Evolutionary conservation across 2,329 filamentous ascomycete species (phyloP).

Genomic region (Chrysosporium keratinophilum): DNA sequence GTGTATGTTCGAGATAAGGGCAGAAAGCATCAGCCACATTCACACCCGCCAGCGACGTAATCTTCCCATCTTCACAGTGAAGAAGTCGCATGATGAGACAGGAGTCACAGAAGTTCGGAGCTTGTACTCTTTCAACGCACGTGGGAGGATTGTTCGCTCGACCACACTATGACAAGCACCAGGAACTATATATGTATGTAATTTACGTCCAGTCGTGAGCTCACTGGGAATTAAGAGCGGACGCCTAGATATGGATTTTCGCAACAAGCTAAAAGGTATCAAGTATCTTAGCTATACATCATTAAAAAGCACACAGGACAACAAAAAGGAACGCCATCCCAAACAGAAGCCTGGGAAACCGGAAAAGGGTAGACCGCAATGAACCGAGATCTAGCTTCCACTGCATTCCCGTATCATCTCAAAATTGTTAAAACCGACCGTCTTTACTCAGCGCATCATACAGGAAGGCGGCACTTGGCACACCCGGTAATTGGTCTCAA

Average conservation of each 20-base stretch:
- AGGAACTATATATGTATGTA: too few relatives aligned
- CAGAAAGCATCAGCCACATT: too few relatives aligned
- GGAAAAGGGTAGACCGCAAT: conserved; percentile 16
- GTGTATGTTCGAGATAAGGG: too few relatives aligned
- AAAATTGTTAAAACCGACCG: neutral
- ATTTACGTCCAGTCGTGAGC: too few relatives aligned
- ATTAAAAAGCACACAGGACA: neutral
- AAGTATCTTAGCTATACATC: conserved; percentile 7
- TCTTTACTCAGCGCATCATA: neutral
- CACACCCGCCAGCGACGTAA: too few relatives aligned
- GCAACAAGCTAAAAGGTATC: neutral
- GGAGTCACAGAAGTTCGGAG: too few relatives aligned
- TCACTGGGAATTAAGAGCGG: too few relatives aligned
- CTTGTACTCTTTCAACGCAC: too few relatives aligned
- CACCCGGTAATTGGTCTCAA: conserved; percentile 30
- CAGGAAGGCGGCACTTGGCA: neutral
- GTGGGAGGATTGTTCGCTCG: too few relatives aligned
- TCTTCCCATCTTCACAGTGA: too few relatives aligned
- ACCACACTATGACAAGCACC: too few relatives aligned
- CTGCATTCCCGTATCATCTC: neutral
- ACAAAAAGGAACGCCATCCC: neutral
- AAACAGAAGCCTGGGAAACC: conserved; percentile 22
- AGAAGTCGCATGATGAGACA: too few relatives aligned
- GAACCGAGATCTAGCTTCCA: neutral
- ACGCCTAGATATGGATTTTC: neutral